These are phyloP conservation scores for Xylariaceae sp. DNA, from an alignment of 2,329 filamentous ascomycete species.

Conservation along the genomic window DNA sequence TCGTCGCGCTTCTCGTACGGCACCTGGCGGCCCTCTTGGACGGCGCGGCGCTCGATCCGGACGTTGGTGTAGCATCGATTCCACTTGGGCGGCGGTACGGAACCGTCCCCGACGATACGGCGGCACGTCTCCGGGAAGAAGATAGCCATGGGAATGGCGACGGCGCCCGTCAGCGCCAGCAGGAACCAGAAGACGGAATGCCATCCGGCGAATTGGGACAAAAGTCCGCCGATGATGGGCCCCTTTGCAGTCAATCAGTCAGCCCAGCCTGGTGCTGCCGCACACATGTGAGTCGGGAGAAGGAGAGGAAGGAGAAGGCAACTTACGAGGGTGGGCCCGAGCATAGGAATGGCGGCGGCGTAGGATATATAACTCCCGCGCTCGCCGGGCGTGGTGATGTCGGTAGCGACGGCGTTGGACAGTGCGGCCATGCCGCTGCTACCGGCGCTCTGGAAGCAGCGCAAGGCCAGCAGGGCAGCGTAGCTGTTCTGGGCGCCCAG, in stretches of 20 bases:
- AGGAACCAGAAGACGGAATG: slow-evolving; percentile 10
- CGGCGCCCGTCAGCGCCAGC: slow-evolving; percentile 3
- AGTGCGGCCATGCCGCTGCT: slow-evolving; percentile 59
- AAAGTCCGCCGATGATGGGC: slow-evolving; percentile 5
- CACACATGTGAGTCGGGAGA: not conserved
- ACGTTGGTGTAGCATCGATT: too few species aligned
- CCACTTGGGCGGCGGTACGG: not conserved
- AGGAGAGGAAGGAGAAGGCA: too few species aligned
- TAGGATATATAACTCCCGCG: slow-evolving; percentile 64
- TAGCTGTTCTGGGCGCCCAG: slow-evolving; percentile 47
- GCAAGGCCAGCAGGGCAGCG: slow-evolving; percentile 47
- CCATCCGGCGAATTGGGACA: slow-evolving; percentile 5
- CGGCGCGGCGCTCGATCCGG: not conserved
- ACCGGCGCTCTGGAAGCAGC: slow-evolving; percentile 52
- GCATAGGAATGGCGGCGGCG: slow-evolving; percentile 36
- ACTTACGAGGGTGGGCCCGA: not conserved
- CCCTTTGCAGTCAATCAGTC: slow-evolving; percentile 5
- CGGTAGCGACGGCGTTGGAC: slow-evolving; percentile 59
- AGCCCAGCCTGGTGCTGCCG: slow-evolving; percentile 2
- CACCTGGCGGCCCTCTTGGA: not conserved
- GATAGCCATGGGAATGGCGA: slow-evolving; percentile 2
- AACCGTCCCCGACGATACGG: slow-evolving; percentile 7
- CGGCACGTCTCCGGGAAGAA: slow-evolving; percentile 7
- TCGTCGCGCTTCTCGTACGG: not conserved
- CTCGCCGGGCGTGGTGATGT: slow-evolving; percentile 58